Evolutionary conservation across 768 basidiomycete genomes (phyloP), one percentile per base, ranked within the genome.

Genomic region (Amanita muscaria): DNA sequence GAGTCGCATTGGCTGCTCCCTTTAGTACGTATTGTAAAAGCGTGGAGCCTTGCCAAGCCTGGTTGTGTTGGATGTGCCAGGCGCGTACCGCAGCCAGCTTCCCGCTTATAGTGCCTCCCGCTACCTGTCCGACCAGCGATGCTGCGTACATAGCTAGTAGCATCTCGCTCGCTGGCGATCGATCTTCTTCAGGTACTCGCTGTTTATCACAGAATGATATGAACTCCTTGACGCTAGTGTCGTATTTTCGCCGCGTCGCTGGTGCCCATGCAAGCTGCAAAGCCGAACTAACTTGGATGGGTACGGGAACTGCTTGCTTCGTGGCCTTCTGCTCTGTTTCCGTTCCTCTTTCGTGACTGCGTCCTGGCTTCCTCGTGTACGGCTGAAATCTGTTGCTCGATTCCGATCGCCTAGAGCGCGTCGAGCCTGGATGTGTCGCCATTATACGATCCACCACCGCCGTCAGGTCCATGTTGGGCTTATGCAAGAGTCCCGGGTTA

Each of bases 1-100:
- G 65, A 2, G 59, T 42, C 2, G 61, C 46, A 12, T 59, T 60
- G 8, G 47, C 38, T 2, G 37, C 37, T 2, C 39, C 39, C 27
- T n/a, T 5, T 18, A 40, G n/a, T 3, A 40, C 25, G n/a, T 40
- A 40, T 5, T 40, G 5, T 2, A 40, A 24, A 2, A 40, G 18
- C 3, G n/a, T 38, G 18, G 7, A 5, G 5, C 37, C 37, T 4
- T n/a, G 4, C 37, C 37, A 38, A 9, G 18, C 7, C 14, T 22
- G 19, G 12, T 38, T 38, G n/a, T 38, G 5, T 23, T 16, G 39
- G 2, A 40, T 40, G 18, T 40, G 25, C 39, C 39, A 40, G 12
- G 39, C 39, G 5, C 21, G 7, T 8, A 22, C 19, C 7, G 37
- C 37, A 5, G 21, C 21, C 8, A 39, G 3, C 14, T 23, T 39